Evolutionary conservation across 257 asterid genomes (phyloP).

Genomic region (Forsythia suspensa): DNA sequence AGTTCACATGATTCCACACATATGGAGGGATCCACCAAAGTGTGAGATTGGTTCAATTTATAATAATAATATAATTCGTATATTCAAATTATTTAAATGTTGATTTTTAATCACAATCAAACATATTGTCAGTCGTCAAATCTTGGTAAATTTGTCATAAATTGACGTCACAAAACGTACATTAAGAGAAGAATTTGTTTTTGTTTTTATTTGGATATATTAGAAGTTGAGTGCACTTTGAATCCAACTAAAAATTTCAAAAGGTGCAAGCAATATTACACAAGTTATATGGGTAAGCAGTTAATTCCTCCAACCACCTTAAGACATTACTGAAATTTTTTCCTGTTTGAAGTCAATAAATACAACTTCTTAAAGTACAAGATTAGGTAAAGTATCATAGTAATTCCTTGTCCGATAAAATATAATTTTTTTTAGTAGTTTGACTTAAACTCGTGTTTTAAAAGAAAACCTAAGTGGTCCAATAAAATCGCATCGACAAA

Average conservation of each 20-base stretch:
- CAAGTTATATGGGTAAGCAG: neutral
- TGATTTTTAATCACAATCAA: no score
- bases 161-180: neutral
- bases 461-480: conserved; percentile 22
- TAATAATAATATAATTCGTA: neutral
- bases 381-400: conserved; percentile 35
- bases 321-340: neutral
- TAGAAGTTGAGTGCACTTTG: conserved; percentile 1
- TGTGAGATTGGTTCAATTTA: neutral
- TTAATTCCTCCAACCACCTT: neutral
- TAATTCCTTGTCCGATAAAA: conserved; percentile 36
- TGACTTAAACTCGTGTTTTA: conserved; percentile 33
- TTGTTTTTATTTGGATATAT: neutral
- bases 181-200: neutral
- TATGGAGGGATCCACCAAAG: neutral
- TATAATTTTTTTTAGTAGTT: conserved; percentile 17
- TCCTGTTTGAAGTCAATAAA: conserved; percentile 8
- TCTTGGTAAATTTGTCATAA: neutral
- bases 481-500: conserved; percentile 24
- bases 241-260: conserved; percentile 21
- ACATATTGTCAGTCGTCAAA: neutral
- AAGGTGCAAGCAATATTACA: neutral
- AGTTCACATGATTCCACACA: neutral
- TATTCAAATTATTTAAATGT: no score
- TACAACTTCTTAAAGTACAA: conserved; percentile 13